Conservation (phyloP, 2,329 filamentous ascomycete species). For the Aspergillus sp. region DNA sequence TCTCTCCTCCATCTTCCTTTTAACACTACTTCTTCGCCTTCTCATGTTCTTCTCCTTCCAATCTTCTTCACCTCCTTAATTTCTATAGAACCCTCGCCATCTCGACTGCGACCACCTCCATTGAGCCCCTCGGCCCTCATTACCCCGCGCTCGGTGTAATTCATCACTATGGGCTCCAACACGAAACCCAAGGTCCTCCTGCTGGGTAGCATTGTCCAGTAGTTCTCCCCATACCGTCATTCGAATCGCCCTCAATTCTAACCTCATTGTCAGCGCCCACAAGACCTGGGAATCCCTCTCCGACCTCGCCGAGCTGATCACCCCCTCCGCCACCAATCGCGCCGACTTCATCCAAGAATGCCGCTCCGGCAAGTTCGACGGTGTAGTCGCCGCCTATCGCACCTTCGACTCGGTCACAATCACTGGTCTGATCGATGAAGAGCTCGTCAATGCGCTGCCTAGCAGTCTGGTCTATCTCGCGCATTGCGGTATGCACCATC, state of each 20-base stretch:
- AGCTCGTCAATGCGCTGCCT: conserved; percentile 57
- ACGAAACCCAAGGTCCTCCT: conserved; percentile 59
- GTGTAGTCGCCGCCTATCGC: conserved; percentile 64
- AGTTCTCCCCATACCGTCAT: conserved; percentile 28
- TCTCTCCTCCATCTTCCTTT: background rate
- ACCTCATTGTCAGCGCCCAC: conserved; percentile 48
- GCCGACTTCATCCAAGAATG: conserved; percentile 68
- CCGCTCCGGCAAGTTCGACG: conserved; percentile 62
- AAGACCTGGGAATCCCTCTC: conserved; percentile 62
- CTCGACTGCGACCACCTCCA: background rate
- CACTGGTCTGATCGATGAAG: conserved; percentile 69
- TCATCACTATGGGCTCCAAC: conserved; percentile 4
- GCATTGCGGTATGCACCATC: conserved; percentile 34
- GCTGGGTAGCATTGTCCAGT: conserved; percentile 64
- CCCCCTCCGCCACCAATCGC: conserved; percentile 60
- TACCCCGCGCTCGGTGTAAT: conserved; percentile 8
- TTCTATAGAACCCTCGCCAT: background rate
- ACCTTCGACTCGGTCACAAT: conserved; percentile 64
- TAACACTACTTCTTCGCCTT: background rate
- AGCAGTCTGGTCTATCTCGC: conserved; percentile 37
- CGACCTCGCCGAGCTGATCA: conserved; percentile 63
- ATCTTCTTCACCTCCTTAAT: background rate
- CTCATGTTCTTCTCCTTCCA: background rate
- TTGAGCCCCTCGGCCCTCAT: conserved; percentile 2
- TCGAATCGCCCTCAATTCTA: background rate